Conservation (phyloP, 768 basidiomycete species). For the Tylopilus subfusipes region DNA sequence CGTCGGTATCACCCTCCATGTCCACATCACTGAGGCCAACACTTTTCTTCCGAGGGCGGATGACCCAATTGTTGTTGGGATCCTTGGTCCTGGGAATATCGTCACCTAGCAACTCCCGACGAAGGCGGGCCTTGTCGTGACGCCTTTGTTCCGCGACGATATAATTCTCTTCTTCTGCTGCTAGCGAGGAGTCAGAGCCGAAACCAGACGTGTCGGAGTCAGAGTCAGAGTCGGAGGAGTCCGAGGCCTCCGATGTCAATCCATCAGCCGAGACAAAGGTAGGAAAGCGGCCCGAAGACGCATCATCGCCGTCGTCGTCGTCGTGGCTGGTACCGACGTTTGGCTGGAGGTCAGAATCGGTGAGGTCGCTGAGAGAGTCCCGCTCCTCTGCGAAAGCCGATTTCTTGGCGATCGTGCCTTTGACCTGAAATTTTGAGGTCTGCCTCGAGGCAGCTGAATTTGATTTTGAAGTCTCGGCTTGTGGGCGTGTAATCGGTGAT, state of each 20-base stretch:
- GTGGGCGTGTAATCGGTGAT: slow-evolving; percentile 25
- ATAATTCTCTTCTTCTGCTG: slow-evolving; percentile 61
- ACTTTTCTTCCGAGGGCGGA: slow-evolving; percentile 65
- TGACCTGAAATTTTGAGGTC: slow-evolving; percentile 38
- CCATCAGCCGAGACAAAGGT: slow-evolving; percentile 68
- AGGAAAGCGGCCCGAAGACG: slow-evolving; percentile 46
- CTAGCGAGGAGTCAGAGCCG: slow-evolving; percentile 54
- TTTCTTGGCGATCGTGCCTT: slow-evolving; percentile 33
- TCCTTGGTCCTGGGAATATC: slow-evolving; percentile 41
- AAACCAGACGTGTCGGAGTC: slow-evolving; percentile 35
- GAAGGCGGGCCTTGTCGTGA: slow-evolving; percentile 51
- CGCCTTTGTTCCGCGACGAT: slow-evolving; percentile 46
- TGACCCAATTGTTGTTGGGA: slow-evolving; percentile 59
- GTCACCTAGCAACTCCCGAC: slow-evolving; percentile 58
- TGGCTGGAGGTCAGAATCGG: slow-evolving; percentile 31
- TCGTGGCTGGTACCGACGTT: slow-evolving; percentile 34
- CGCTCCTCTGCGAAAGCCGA: slow-evolving; percentile 18
- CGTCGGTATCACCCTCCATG: slow-evolving; percentile 59
- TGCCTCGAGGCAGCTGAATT: slow-evolving; percentile 34
- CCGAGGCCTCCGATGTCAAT: slow-evolving; percentile 46
- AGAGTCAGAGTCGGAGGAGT: slow-evolving; percentile 42
- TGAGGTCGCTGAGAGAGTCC: slow-evolving; percentile 12
- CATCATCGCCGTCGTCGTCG: slow-evolving; percentile 28
- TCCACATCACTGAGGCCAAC: slow-evolving; percentile 61
- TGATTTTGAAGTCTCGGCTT: slow-evolving; percentile 24